Conservation (phyloP, 1,139 yeast species). For the Pichia sp. region DNA sequence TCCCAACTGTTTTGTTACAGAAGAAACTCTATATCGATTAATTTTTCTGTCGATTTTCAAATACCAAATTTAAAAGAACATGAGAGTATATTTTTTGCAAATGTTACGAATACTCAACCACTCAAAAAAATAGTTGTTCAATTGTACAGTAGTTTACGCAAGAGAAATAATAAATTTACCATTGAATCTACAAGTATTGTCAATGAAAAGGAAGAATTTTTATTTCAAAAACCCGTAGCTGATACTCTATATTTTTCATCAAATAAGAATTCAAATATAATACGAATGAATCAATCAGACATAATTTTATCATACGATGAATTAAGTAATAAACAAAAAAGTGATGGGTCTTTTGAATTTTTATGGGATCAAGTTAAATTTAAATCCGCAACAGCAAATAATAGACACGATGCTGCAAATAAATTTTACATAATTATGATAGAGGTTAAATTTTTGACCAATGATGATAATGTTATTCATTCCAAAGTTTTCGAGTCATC, state of each 20-base stretch:
- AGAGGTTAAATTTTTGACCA: slow-evolving; percentile 6
- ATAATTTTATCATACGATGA: not conserved
- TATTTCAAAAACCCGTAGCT: not conserved
- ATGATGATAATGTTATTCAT: not conserved
- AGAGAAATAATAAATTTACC: not conserved
- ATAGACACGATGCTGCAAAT: slow-evolving; percentile 14
- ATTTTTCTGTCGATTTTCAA: slow-evolving; percentile 2
- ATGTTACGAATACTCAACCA: too few species aligned
- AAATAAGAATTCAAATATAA: too few species aligned
- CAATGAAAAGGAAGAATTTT: slow-evolving; percentile 4
- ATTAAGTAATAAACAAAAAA: not conserved
- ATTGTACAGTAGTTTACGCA: slow-evolving; percentile 3
- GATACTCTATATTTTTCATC: not conserved
- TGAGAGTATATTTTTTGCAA: too few species aligned
- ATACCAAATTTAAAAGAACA: not conserved
- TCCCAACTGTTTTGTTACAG: slow-evolving; percentile 12
- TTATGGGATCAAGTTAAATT: slow-evolving; percentile 16
- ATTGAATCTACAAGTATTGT: not conserved
- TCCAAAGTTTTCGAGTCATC: slow-evolving; percentile 15
- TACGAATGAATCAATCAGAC: not conserved
- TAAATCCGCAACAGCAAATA: slow-evolving; percentile 16
- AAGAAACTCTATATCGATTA: slow-evolving; percentile 12
- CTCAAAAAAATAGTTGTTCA: too few species aligned
- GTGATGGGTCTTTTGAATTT: not conserved
- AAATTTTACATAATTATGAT: slow-evolving; percentile 14